Conservation (phyloP, 371 early-diverging fungal species). For the Rhizopus stolonifer region DNA sequence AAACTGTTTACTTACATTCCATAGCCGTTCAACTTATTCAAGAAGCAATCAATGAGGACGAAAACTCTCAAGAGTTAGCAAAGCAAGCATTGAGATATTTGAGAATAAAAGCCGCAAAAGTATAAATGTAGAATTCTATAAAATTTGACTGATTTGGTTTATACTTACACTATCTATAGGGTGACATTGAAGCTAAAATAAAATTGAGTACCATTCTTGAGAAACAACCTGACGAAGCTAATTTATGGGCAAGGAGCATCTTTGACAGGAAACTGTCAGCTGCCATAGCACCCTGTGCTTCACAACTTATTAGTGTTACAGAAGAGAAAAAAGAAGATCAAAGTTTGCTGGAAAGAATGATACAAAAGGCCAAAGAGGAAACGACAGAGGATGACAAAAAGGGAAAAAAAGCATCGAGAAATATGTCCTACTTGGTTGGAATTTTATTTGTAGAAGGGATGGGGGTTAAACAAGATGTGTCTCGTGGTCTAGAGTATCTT, state of each 20-base stretch:
- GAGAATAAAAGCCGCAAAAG: slow-evolving; percentile 33
- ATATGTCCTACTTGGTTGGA: slow-evolving; percentile 34
- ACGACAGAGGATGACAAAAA: slow-evolving; percentile 13
- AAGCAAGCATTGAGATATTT: slow-evolving; percentile 25
- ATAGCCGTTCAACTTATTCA: slow-evolving; percentile 29
- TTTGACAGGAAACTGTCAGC: slow-evolving; percentile 44
- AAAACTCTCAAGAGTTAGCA: slow-evolving; percentile 7
- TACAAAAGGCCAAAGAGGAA: slow-evolving; percentile 21
- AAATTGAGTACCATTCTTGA: slow-evolving; percentile 43
- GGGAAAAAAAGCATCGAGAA: slow-evolving; percentile 9
- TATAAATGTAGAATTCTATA: slow-evolving; percentile 10
- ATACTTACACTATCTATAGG: slow-evolving; percentile 25
- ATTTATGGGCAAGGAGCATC: slow-evolving; percentile 45
- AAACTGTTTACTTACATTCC: neutral
- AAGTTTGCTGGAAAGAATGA: slow-evolving; percentile 19
- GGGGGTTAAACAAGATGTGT: slow-evolving; percentile 27
- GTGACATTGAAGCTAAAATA: slow-evolving; percentile 47
- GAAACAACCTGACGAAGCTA: slow-evolving; percentile 30
- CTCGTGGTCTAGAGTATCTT: slow-evolving; percentile 29
- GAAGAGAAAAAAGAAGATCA: slow-evolving; percentile 6
- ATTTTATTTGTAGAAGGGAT: slow-evolving; percentile 38
- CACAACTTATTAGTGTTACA: slow-evolving; percentile 18
- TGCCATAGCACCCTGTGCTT: slow-evolving; percentile 31
- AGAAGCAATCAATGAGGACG: neutral
- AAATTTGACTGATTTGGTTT: neutral